A percentile compares a stretch with the other conserved stretches of the same genome.
These are phyloP conservation scores for Collybia mongolica DNA, from an alignment of 768 basidiomycete species.

Conservation along the genomic window DNA sequence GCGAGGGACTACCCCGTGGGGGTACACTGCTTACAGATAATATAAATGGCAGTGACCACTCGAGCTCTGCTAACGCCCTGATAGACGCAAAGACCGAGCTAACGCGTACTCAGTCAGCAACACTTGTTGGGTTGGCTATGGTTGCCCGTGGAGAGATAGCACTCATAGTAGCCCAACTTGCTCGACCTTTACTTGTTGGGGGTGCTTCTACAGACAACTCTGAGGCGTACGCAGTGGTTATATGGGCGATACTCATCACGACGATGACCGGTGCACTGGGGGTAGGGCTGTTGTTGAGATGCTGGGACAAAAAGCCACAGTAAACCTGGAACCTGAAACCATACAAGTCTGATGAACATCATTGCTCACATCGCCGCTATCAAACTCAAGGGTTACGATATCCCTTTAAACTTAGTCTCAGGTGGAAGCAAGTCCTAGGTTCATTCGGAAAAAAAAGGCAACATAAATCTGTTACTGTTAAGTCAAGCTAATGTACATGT, in stretches of 20 bases:
- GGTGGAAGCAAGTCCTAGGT: not conserved
- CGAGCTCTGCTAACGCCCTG: not conserved
- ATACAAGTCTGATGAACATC: too few relatives aligned
- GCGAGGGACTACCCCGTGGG: too few relatives aligned
- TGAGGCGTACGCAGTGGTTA: conserved; percentile 51
- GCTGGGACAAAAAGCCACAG: conserved; percentile 5
- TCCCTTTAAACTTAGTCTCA: too few relatives aligned
- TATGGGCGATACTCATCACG: conserved; percentile 56
- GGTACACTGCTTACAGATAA: not conserved
- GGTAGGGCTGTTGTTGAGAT: conserved; percentile 23
- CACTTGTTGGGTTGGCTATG: conserved; percentile 56
- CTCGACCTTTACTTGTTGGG: conserved; percentile 25
- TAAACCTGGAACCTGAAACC: not conserved
- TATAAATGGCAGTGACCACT: not conserved
- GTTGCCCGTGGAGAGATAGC: conserved; percentile 71
- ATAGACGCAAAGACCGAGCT: not conserved
- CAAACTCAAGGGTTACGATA: too few relatives aligned
- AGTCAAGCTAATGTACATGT: too few relatives aligned
- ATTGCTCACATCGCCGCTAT: too few relatives aligned
- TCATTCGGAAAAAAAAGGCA: not conserved
- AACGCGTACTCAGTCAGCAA: conserved; percentile 24
- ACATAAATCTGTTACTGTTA: not conserved
- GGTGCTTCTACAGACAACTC: conserved; percentile 17
- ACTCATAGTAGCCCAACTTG: conserved; percentile 54
- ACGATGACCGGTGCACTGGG: conserved; percentile 48